A percentile compares a stretch with the other conserved stretches of the same genome.
phyloP scores from a whole-genome alignment of 2,329 filamentous ascomycete genomes.

The Macroventuria anomochaeta region DNA sequence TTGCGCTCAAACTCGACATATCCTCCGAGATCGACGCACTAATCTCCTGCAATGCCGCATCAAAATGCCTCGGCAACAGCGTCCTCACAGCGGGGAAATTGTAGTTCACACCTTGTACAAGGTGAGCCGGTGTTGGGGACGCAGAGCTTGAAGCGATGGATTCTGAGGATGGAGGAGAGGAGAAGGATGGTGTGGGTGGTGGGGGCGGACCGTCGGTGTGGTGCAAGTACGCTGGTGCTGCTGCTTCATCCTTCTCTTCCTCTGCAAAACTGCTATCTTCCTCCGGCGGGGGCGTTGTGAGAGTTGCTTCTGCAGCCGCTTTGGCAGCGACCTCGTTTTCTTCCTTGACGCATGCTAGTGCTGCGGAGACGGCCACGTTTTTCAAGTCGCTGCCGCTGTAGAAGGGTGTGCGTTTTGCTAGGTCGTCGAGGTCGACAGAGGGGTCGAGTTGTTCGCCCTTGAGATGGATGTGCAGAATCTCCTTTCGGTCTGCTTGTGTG shows the following conservation, averaged over 20 bases:
- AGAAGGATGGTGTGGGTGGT: slow-evolving; percentile 1
- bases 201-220: slow-evolving; percentile 2
- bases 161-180: not conserved
- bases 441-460: slow-evolving; percentile 68
- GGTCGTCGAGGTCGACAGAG: slow-evolving; percentile 65
- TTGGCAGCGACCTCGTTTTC: slow-evolving; percentile 60
- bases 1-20: slow-evolving; percentile 83
- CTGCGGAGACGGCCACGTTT: slow-evolving; percentile 80
- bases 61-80: slow-evolving; percentile 76
- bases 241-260: not conserved
- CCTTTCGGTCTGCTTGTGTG: slow-evolving; percentile 67
- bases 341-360: slow-evolving; percentile 79
- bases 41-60: slow-evolving; percentile 85
- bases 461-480: slow-evolving; percentile 75
- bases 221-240: not conserved
- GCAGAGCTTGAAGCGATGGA: slow-evolving; percentile 11
- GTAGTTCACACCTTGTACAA: slow-evolving; percentile 51
- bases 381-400: slow-evolving; percentile 87
- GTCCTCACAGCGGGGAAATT: slow-evolving; percentile 72
- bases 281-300: not conserved
- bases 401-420: slow-evolving; percentile 73
- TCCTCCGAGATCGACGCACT: slow-evolving; percentile 92
- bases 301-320: slow-evolving; percentile 30
- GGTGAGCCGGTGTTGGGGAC: slow-evolving; percentile 34
- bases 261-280: not conserved